Base-by-base conservation (phyloP, 108 stramenopile genomes). In the Discostella pseudostelligera region DNA sequence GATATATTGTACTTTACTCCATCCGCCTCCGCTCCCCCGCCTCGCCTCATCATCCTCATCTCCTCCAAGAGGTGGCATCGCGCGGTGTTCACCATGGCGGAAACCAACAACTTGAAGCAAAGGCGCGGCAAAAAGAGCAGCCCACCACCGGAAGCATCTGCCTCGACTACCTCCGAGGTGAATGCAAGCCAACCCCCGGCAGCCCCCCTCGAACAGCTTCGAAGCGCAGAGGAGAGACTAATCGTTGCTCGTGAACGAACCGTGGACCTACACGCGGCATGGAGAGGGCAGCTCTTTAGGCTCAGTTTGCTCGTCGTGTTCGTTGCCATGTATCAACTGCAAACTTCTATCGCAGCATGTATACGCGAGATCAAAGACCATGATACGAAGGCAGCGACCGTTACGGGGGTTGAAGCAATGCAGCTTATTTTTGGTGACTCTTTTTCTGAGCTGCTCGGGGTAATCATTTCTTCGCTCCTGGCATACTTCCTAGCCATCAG, bases 271-370 rank as follows among this genome's bases (percentile, higher is more conserved):
- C 85, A 86, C 56, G 44, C 62, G 51, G 60, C 69, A 39, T 87
- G 86, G 86, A 56, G 75, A 19, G 59, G 53, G 4, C 81, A 84
- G 54, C 56, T 87, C 22, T 70, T 84, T 17, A 43, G 79, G 49
- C 65, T 84, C 26, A 69, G 70, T 43, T 56, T 80, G 25, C 32
- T 87, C 22, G 65, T 84, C 39, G 53, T 84, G 37, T 39, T 84
- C 24, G 65, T 83, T 0, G 62, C 70, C 4, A 32, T 84, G 51
- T 76, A 82, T 70, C 81, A 82, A 57, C 47, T 72, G 3, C 77
- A 80, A 49, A 46, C 22, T 53, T 82, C 86, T 1, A 51, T 70
- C 21, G 50, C 68, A 8, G 56, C 60, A 8, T 87, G 86, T 65
- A 59, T 83, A 35, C 37, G 67, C 12, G 79, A 84, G 26, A 78